phyloP scores from a whole-genome alignment of 2,329 filamentous ascomycete species.

The Colletotrichum sp. region DNA sequence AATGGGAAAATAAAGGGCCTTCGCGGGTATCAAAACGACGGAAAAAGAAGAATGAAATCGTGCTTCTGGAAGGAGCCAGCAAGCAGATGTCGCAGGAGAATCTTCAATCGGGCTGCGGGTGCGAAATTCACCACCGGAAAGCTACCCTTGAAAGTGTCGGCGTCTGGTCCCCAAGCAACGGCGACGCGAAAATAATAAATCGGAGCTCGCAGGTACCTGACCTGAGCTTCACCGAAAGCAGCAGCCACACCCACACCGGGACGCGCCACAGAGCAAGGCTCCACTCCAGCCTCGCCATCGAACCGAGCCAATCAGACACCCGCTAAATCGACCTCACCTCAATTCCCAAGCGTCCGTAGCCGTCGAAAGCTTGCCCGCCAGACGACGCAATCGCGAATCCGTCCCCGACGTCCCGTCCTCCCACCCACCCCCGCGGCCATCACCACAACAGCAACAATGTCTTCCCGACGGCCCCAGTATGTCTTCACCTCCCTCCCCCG shows the following conservation, averaged over 20 bases:
- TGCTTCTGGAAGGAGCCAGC: neutral
- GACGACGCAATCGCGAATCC: slow-evolving; percentile 23
- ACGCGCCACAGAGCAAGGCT: neutral
- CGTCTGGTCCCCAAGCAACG: neutral
- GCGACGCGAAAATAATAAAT: slow-evolving; percentile 24
- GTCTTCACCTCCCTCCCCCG: slow-evolving; percentile 24
- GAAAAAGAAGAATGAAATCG: neutral
- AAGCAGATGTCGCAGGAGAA: neutral
- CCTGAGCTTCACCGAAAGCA: slow-evolving; percentile 14
- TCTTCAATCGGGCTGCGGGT: neutral
- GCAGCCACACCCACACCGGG: slow-evolving; percentile 18
- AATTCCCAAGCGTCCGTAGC: slow-evolving; percentile 30
- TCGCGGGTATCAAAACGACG: slow-evolving; percentile 1
- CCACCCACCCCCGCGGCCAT: slow-evolving; percentile 4
- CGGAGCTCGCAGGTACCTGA: slow-evolving; percentile 15
- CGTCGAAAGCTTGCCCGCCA: slow-evolving; percentile 14
- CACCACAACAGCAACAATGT: slow-evolving; percentile 37
- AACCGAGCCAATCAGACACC: slow-evolving; percentile 38
- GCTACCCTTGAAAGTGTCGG: neutral
- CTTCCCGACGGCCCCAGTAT: slow-evolving; percentile 48
- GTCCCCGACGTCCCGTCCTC: slow-evolving; percentile 23
- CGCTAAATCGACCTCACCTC: slow-evolving; percentile 46
- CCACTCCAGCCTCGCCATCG: slow-evolving; percentile 34
- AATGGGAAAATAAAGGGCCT: neutral
- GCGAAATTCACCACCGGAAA: neutral